Evolutionary conservation across 495 filamentous ascomycete species (phyloP), one percentile per base, ranked within the genome.

Genomic region (Daldinia loculata): DNA sequence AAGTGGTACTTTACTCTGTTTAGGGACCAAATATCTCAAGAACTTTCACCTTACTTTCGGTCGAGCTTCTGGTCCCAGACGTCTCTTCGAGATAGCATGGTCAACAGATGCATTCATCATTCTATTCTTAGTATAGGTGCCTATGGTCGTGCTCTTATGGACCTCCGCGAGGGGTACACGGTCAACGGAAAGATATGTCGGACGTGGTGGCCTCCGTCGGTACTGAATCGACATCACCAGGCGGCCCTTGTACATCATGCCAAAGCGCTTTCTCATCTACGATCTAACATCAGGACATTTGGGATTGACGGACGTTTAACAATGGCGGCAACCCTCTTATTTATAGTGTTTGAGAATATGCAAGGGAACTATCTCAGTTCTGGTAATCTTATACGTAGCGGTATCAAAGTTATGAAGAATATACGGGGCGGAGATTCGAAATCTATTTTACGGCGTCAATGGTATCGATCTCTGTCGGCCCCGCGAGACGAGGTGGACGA

Each of bases 321-420:
- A 8, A 58, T 76, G 66, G 65, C 66, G 12, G 74, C 71, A 2
- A 76, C 74, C 5, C 63, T 76, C 3, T 63, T 76, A 36, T 76
- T 76, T 50, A 76, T 76, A 41, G 67, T 73, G 4, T 76, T 76
- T 29, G 74, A 76, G 67, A 71, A 74, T 30, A 74, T 76, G 71
- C 74, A 76, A 48, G 74, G 74, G 39, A 76, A 76, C 65, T 71
- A 74, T 38, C 74, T 68, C 32, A 73, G 55, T 30, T 74, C 74
- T 9, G 74, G 70, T 24, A 70, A 56, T 36, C 71, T 76, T 14
- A 66, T 76, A 29, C 70, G 70, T 4, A 70, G 67, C 22, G 70
- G 74, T 17, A 76, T 76, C 43, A 71, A 74, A 29, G 70, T 76
- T 2, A 34, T 76, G 43, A 73, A 55, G 7, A 66, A 68, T 26